Conservation (phyloP, 2,329 filamentous ascomycete species). For the Pezicula carpinea region DNA sequence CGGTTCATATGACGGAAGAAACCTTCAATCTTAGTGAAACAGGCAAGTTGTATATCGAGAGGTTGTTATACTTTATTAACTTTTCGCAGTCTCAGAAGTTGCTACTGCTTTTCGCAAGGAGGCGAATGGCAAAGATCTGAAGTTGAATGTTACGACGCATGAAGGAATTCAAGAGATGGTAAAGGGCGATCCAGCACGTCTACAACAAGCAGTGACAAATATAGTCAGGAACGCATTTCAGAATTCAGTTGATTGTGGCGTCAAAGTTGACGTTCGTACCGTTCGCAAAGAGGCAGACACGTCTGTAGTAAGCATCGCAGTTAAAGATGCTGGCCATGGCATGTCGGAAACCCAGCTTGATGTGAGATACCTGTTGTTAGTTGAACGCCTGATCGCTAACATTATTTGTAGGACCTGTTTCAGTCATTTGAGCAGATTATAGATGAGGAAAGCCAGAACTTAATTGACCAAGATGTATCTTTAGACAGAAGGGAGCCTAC, state of each 20-base stretch:
- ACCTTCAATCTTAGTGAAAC: slow-evolving; percentile 11
- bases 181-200: slow-evolving; percentile 16
- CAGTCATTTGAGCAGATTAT: slow-evolving; percentile 20
- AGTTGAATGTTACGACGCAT: slow-evolving; percentile 15
- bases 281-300: slow-evolving; percentile 7
- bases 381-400: neutral
- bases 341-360: slow-evolving; percentile 21
- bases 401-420: slow-evolving; percentile 11
- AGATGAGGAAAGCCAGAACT: slow-evolving; percentile 13
- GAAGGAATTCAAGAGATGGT: slow-evolving; percentile 17
- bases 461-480: slow-evolving; percentile 4
- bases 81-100: slow-evolving; percentile 9
- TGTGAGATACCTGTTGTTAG: slow-evolving; percentile 3
- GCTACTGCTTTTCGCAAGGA: slow-evolving; percentile 15
- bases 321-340: slow-evolving; percentile 19
- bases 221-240: slow-evolving; percentile 20
- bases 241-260: slow-evolving; percentile 12
- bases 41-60: neutral
- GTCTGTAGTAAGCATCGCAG: slow-evolving; percentile 14
- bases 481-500: neutral
- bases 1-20: slow-evolving; percentile 9
- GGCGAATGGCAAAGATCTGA: slow-evolving; percentile 15
- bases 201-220: slow-evolving; percentile 18
- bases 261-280: slow-evolving; percentile 19
- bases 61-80: neutral